phyloP scores from a whole-genome alignment of 1,284 basidiomycete species.

The Phylloboletellus chloephorus region DNA sequence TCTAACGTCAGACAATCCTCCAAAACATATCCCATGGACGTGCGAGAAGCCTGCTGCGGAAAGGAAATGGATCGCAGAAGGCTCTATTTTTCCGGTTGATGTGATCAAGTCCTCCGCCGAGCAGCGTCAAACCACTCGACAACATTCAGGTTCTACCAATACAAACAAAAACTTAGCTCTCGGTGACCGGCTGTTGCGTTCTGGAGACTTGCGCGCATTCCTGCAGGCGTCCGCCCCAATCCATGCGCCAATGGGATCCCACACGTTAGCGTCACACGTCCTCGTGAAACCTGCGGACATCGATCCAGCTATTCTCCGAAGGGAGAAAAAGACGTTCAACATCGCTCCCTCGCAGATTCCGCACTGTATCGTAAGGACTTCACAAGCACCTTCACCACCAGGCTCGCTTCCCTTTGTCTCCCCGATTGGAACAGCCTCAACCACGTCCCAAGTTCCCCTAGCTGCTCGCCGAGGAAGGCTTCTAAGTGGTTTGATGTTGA shows the following conservation, averaged over 20 bases:
- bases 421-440: slow-evolving; percentile 1
- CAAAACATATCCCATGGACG: slow-evolving; percentile 45
- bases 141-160: slow-evolving; percentile 1
- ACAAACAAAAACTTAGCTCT: not conserved
- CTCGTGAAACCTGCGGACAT: slow-evolving; percentile 11
- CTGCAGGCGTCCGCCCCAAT: slow-evolving; percentile 3
- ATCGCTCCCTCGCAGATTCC: not conserved
- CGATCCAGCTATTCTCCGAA: slow-evolving; percentile 4
- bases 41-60: slow-evolving; percentile 29
- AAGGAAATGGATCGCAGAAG: slow-evolving; percentile 46
- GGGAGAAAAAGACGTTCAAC: slow-evolving; percentile 6
- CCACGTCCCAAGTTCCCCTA: slow-evolving; percentile 30
- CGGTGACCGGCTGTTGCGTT: slow-evolving; percentile 1
- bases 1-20: slow-evolving; percentile 31
- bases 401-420: slow-evolving; percentile 2
- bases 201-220: slow-evolving; percentile 3
- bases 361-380: slow-evolving; percentile 3
- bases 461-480: slow-evolving; percentile 53
- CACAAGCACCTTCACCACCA: slow-evolving; percentile 1
- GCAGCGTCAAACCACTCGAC: slow-evolving; percentile 17
- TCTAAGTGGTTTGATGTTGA: slow-evolving; percentile 38
- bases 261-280: slow-evolving; percentile 2
- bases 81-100: slow-evolving; percentile 44
- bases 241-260: slow-evolving; percentile 3
- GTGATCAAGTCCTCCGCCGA: slow-evolving; percentile 31